A percentile compares a stretch with the other conserved stretches of the same genome.
phyloP scores from a whole-genome alignment of 73 alveolate genomes.

The Paraurostyla sp. region DNA sequence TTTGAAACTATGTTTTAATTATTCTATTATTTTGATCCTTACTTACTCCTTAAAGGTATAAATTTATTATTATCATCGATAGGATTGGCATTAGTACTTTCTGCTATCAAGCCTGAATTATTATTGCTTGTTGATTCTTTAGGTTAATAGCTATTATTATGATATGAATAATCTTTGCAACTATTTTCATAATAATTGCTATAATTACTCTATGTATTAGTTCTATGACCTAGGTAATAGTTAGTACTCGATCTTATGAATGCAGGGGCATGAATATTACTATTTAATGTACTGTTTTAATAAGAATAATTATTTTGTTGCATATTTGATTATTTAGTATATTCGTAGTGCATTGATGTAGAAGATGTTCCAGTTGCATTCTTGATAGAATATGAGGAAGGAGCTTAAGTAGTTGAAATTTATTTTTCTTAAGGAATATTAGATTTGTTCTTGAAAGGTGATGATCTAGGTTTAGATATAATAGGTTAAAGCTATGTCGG shows the following conservation, averaged over 20 bases:
- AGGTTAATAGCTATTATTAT: too few relatives aligned
- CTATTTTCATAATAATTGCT: neutral
- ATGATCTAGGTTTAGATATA: neutral
- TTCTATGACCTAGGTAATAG: neutral
- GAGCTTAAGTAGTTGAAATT: neutral
- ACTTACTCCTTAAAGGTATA: slow-evolving; percentile 26
- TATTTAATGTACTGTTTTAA: too few relatives aligned
- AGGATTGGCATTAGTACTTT: neutral
- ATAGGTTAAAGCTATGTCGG: neutral
- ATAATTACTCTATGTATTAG: neutral
- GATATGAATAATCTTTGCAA: too few relatives aligned
- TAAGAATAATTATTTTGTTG: too few relatives aligned
- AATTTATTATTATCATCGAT: slow-evolving; percentile 21
- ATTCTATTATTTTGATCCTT: too few relatives aligned
- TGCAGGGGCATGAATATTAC: neutral
- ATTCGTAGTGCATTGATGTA: too few relatives aligned
- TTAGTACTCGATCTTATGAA: neutral
- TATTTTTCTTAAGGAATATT: neutral
- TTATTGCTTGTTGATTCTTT: neutral
- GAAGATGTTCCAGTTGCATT: too few relatives aligned
- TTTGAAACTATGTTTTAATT: too few relatives aligned
- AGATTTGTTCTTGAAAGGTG: slow-evolving; percentile 27
- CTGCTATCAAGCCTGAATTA: too few relatives aligned
- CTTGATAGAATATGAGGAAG: too few relatives aligned
- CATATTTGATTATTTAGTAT: too few relatives aligned